These are phyloP conservation scores for Mucor sp. DNA, from an alignment of 371 early-diverging fungal genomes.

Conservation along the genomic window DNA sequence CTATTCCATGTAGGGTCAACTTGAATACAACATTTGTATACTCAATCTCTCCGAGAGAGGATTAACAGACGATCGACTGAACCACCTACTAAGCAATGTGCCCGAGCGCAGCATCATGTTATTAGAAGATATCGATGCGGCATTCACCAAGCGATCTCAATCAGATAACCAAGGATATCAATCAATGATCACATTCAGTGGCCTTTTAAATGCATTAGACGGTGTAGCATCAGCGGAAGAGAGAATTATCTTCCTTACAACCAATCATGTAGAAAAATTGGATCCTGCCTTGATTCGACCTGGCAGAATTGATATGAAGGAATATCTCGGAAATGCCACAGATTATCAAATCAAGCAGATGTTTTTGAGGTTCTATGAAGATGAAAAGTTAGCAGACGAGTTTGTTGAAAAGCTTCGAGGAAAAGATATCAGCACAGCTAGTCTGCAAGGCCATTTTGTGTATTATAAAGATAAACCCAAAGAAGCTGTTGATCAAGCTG, in stretches of 20 bases:
- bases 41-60: conserved; percentile 93
- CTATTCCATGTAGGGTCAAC: conserved; percentile 63
- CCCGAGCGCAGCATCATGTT: conserved; percentile 97
- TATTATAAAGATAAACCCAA: conserved; percentile 78
- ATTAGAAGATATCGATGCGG: conserved; percentile 99
- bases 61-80: conserved; percentile 94
- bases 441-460: conserved; percentile 96
- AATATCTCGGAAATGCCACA: conserved; percentile 86
- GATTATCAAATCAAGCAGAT: conserved; percentile 76
- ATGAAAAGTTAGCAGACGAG: conserved; percentile 59
- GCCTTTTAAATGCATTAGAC: conserved; percentile 98
- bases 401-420: conserved; percentile 67
- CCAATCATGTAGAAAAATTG: conserved; percentile 95
- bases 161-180: conserved; percentile 72
- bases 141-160: conserved; percentile 79
- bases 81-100: conserved; percentile 90
- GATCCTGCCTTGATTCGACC: conserved; percentile 99
- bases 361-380: conserved; percentile 90
- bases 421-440: conserved; percentile 76
- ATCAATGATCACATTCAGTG: conserved; percentile 98
- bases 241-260: conserved; percentile 98
- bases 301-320: conserved; percentile 97
- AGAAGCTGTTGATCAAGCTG: conserved; percentile 62
- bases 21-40: conserved; percentile 97
- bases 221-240: conserved; percentile 99